Conservation (phyloP, 371 early-diverging fungal species). For the Capillidium rhysosporum region DNA sequence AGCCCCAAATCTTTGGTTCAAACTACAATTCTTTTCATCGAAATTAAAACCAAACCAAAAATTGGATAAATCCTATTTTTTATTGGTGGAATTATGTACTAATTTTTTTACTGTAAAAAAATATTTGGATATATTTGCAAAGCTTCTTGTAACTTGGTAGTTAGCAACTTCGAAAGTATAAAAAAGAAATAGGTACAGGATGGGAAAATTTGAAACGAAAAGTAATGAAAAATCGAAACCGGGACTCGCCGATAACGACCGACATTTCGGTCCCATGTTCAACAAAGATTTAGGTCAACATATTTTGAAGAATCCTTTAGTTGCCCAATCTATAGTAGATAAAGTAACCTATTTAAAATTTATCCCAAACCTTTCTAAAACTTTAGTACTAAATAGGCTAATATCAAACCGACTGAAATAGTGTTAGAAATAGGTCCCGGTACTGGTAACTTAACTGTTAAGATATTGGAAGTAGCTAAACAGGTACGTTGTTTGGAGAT, state of each 20-base stretch:
- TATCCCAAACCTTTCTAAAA: background rate
- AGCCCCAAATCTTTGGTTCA: no score
- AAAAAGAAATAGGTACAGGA: no score
- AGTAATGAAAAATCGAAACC: background rate
- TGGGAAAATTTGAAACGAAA: background rate
- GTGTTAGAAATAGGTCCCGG: conserved; percentile 99
- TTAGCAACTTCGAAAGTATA: no score
- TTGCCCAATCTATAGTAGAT: conserved; percentile 94
- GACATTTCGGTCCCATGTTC: conserved; percentile 70
- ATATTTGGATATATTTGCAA: no score
- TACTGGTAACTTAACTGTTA: conserved; percentile 98
- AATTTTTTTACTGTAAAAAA: no score
- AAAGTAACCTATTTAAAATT: conserved; percentile 38
- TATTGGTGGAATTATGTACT: no score
- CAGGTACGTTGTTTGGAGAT: conserved; percentile 92
- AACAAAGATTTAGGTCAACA: conserved; percentile 99
- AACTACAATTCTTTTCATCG: no score
- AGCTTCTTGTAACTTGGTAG: no score
- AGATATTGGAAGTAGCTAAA: conserved; percentile 87
- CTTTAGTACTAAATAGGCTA: conserved; percentile 33
- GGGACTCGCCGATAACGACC: conserved; percentile 10
- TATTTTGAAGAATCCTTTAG: conserved; percentile 96
- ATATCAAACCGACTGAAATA: conserved; percentile 78
- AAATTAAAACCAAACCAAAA: no score
- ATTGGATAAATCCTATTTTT: no score